A percentile compares a stretch with the other conserved stretches of the same genome.
Evolutionary conservation across 768 basidiomycete species (phyloP).

Genomic region (Mycena alexandri): DNA sequence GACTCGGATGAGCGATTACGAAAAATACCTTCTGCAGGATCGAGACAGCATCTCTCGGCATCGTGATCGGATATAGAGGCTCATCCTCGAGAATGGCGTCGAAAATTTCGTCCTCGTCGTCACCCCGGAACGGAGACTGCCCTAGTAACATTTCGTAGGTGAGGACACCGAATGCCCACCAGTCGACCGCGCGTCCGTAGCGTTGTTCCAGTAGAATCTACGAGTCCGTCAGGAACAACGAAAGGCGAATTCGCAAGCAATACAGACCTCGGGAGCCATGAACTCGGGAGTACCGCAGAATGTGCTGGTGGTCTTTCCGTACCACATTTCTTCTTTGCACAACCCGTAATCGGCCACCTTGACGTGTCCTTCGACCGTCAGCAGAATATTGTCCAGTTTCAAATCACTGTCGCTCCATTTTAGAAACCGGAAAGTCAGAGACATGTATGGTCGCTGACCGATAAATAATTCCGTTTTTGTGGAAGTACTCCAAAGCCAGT

Average conservation of each 20-base stretch:
- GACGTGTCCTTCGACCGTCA: constrained; percentile 97
- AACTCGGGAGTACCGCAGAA: constrained; percentile 99
- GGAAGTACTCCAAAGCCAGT: constrained; percentile 97
- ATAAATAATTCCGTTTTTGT: constrained; percentile 98
- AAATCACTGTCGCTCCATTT: constrained; percentile 73
- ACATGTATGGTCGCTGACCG: constrained; percentile 66
- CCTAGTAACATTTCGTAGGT: constrained; percentile 99
- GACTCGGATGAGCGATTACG: constrained; percentile 1
- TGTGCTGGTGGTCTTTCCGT: constrained; percentile 94
- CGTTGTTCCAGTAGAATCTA: constrained; percentile 99
- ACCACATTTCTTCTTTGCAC: constrained; percentile 99
- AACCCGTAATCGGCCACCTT: constrained; percentile 99
- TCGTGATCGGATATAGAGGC: constrained; percentile 97
- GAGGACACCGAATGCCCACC: constrained; percentile 99
- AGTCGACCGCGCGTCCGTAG: constrained; percentile 98
- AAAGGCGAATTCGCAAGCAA: not conserved
- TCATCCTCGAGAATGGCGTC: constrained; percentile 99
- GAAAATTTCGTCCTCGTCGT: constrained; percentile 99
- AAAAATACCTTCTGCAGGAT: constrained; percentile 87
- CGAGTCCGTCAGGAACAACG: not conserved
- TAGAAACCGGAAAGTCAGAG: constrained; percentile 6
- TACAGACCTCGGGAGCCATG: constrained; percentile 96
- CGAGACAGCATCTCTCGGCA: constrained; percentile 97
- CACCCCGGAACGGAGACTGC: constrained; percentile 98
- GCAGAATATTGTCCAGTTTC: constrained; percentile 97